These are phyloP conservation scores for Aspergillus egyptiacus DNA, from an alignment of 495 filamentous ascomycete species.

Conservation along the genomic window DNA sequence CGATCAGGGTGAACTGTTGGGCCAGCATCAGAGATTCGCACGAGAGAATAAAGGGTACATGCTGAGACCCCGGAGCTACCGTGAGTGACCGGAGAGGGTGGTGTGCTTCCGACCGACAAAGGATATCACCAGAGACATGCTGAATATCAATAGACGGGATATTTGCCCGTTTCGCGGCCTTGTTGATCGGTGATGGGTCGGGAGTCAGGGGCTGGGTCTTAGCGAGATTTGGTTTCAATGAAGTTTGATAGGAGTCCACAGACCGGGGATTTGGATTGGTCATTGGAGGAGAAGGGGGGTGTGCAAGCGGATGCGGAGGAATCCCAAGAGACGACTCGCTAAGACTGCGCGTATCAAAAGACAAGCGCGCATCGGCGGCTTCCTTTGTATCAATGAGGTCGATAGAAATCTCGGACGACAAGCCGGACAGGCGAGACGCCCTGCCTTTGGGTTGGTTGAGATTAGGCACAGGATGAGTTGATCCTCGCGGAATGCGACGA, in stretches of 20 bases:
- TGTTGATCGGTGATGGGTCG: conserved; percentile 42
- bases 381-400: conserved; percentile 52
- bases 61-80: conserved; percentile 28
- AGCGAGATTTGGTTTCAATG: conserved; percentile 36
- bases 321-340: conserved; percentile 46
- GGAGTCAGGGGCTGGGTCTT: conserved; percentile 46
- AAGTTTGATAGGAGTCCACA: conserved; percentile 32
- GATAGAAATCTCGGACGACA: conserved; percentile 75
- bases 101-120: conserved; percentile 34
- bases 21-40: conserved; percentile 87
- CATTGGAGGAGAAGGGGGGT: conserved; percentile 74
- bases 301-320: conserved; percentile 60
- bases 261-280: conserved; percentile 59
- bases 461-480: conserved; percentile 35
- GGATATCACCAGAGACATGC: conserved; percentile 34
- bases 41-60: conserved; percentile 87
- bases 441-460: conserved; percentile 53
- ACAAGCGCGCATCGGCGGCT: conserved; percentile 33
- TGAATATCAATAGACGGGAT: conserved; percentile 24
- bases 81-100: conserved; percentile 11
- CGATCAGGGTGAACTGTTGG: conserved; percentile 91
- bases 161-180: conserved; percentile 13
- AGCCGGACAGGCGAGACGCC: conserved; percentile 60
- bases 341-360: conserved; percentile 29
- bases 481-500: conserved; percentile 43